Base-by-base conservation (phyloP, 73 alveolate genomes). In the Paramecium tetraurelia region DNA sequence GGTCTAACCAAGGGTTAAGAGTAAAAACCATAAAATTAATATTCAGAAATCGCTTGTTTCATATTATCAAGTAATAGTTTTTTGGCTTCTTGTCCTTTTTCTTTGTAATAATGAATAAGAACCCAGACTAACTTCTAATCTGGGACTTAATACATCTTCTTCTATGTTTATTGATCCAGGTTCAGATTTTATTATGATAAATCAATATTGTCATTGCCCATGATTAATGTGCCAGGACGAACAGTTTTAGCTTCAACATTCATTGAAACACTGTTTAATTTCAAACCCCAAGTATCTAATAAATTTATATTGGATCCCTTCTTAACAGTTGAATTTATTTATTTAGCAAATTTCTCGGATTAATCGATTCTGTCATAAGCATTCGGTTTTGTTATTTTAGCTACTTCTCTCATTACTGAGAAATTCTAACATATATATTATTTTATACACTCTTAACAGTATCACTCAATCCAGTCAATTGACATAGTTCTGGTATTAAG, bases 401-500 rank as follows among this genome's bases (percentile, higher is more conserved):
- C 95, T 90, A 98, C 84, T 4, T 94, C 96, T 85, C 93, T 98
- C 99, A 97, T 98, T 14, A 96, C 85, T 40, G 92, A 92, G 89
- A 97, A 96, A 90, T 98, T 63, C 84, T 63, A 63, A 27, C 2
- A 18, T 11, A 63, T 27, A 31, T 63, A 9, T 27, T 27, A 27
- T 12, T 24, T 6, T 63, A 53, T 53, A 63, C 98, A 72, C 94
- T 92, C 85, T 99, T 96, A 94, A 96, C 93, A 58, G 94, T 96
- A 71, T 98, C 99, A 46, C 98, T 95, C 71, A 97, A 93, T 22
- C 99, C 99, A 44, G 90, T 80, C 9, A 80, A 22, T 44, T 80
- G 38, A 48, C 90, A 80, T 44, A 80, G 27, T 22, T 46, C 50
- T 43, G 90, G 90, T 3, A 80, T 22, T 48, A 80, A 24, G 24